Conservation (phyloP, 2,329 filamentous ascomycete species). For the Botrytis deweyae region DNA sequence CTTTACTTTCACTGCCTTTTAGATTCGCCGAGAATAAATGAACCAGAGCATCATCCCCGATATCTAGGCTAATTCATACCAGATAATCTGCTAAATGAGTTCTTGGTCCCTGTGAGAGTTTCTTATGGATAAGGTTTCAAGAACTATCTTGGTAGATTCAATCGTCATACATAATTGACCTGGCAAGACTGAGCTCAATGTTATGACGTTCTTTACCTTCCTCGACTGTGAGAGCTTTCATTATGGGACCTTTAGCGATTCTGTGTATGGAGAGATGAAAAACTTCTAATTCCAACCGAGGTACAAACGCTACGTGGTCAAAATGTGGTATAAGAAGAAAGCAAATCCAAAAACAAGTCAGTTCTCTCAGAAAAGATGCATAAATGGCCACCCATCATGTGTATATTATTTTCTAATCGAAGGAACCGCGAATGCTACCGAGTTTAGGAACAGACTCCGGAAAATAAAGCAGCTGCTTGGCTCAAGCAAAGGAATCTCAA, state of each 20-base stretch:
- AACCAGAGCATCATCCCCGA: accelerated
- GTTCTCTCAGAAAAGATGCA: not conserved
- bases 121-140: not conserved
- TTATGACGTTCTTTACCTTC: too few species aligned
- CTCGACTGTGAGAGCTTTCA: too few species aligned
- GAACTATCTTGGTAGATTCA: too few species aligned
- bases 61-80: accelerated
- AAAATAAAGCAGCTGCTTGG: not conserved
- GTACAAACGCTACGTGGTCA: too few species aligned
- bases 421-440: not conserved
- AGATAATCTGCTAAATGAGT: accelerated
- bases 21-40: not conserved
- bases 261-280: too few species aligned
- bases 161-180: too few species aligned
- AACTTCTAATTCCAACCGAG: too few species aligned
- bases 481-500: not conserved
- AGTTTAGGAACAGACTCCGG: not conserved
- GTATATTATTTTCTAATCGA: accelerated
- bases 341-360: accelerated
- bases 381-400: accelerated
- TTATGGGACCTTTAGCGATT: too few species aligned
- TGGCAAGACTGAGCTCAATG: accelerated
- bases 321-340: not conserved
- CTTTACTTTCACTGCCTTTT: not conserved
- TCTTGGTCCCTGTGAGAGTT: not conserved